Evolutionary conservation across 2,329 filamentous ascomycete species (phyloP).

Genomic region (Claviceps cyperi): DNA sequence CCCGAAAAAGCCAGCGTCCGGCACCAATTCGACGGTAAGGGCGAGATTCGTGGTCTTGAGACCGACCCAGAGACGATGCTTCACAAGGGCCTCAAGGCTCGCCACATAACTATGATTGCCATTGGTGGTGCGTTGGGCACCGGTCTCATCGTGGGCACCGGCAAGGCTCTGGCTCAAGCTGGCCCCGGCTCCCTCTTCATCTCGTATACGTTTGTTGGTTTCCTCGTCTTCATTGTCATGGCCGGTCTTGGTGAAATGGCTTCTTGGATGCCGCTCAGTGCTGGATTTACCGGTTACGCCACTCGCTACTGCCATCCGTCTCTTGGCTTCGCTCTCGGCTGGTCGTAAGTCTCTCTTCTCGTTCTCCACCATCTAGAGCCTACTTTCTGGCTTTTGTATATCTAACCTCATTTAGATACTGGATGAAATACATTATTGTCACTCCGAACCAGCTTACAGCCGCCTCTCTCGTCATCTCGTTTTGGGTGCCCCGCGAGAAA

Average conservation of each 20-base stretch:
- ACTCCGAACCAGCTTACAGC: slow-evolving; percentile 78
- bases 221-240: slow-evolving; percentile 71
- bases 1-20: slow-evolving; percentile 9
- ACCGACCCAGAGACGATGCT: slow-evolving; percentile 32
- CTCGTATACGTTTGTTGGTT: slow-evolving; percentile 53
- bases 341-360: slow-evolving; percentile 35
- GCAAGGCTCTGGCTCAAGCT: slow-evolving; percentile 36
- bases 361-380: neutral
- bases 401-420: slow-evolving; percentile 26
- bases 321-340: slow-evolving; percentile 66
- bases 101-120: slow-evolving; percentile 47
- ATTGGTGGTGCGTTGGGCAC: slow-evolving; percentile 64
- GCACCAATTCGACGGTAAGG: slow-evolving; percentile 7
- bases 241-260: slow-evolving; percentile 73
- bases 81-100: slow-evolving; percentile 38
- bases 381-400: neutral
- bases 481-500: slow-evolving; percentile 50
- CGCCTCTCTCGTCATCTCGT: slow-evolving; percentile 62
- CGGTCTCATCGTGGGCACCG: slow-evolving; percentile 58
- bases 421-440: slow-evolving; percentile 72
- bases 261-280: slow-evolving; percentile 61
- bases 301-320: slow-evolving; percentile 67
- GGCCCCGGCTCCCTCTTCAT: slow-evolving; percentile 56
- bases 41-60: slow-evolving; percentile 33
- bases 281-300: slow-evolving; percentile 72